Evolutionary conservation across 345 rosid species (phyloP), one percentile per base, ranked within the genome.

Genomic region (Dipteronia sinensis): DNA sequence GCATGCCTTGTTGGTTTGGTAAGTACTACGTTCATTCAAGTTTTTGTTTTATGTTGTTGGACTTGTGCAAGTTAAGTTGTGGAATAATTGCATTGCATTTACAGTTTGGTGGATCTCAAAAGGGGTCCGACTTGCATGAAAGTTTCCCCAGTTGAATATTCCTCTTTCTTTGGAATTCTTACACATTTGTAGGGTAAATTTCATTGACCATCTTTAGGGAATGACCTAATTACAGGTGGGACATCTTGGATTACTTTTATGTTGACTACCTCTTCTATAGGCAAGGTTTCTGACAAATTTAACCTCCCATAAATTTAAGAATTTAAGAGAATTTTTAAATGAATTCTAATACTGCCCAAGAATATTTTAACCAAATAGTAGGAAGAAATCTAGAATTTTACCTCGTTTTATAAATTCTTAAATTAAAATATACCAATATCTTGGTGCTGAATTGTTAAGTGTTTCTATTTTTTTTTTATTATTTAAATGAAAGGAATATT

Each of bases 1-100:
- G 99, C 99, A 78, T 96, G 99, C 85, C 98, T 96, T 82, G 93
- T 96, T 81, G 98, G 98, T 81, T 81, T 92, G 72, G 94, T 90
- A 83, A 85, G 94, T 80, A 31, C 65, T 71, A 74, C 44, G 61
- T 78, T 76, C 42, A 53, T 72, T 58, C 76, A 12, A 46, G 34
- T 66, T 78, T 47, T 62, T 78, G 64, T 20, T 31, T 80, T 76
- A 40, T 73, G 40, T 42, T 68, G 31, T 70, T 49, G 56, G 62
- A 68, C 34, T 62, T 27, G 25, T 31, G 55, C 61, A 67, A 68
- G 67, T 80, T 19, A 47, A 67, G 75, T 71, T 40, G 53, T 69
- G 72, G 44, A 59, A 69, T 49, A 53, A 47, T 68, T 38, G 58
- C 23, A 5, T 38, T 23, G 34, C 23, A 53, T 19, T 40, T 65